Base-by-base conservation (phyloP, 345 rosid genomes). In the Excoecaria agallocha region DNA sequence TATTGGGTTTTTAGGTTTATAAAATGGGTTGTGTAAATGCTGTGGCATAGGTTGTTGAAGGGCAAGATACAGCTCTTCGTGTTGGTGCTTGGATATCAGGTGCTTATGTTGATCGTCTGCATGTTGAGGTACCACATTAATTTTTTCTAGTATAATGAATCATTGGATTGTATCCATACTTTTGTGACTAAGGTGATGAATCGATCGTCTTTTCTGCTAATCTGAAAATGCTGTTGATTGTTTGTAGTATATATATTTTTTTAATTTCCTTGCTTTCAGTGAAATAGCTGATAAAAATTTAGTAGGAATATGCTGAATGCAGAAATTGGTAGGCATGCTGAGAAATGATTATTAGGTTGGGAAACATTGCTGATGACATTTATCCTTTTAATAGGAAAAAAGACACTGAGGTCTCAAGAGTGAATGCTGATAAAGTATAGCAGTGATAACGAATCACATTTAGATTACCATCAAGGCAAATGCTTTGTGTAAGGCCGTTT, bases 71-170 rank as follows among this genome's bases (percentile, higher is more conserved):
- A 1, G 99, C 97, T 72, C 76, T 87, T 71, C 84, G 81, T n/a
- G 95, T 92, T 75, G 95, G 97, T 68, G 88, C 83, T 67, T 95
- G 99, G 99, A 91, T 92, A 69, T 92, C 98, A 2, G 86, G 87
- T 46, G 91, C 98, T 66, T 95, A 85, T 82, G 89, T 82, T 76
- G 99, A 92, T 85, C 97, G 97, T 70, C 84, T 92, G 64, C 89
- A 91, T 82, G 96, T 95, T 65, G 94, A 95, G 93, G 98, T 92
- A 72, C 39, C 73, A 64, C 1, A 49, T 65, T 69, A 43, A 2
- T 19, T 20, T 55, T 61, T n/a, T n/a, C n/a, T n/a, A n/a, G n/a
- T n/a, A n/a, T n/a, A n/a, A n/a, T n/a, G n/a, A n/a, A n/a, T n/a
- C n/a, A n/a, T n/a, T n/a, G n/a, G n/a, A n/a, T n/a, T n/a, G n/a